Evolutionary conservation across 306 rosid genomes (phyloP), one percentile per base, ranked within the genome.

Genomic region (Prunus campanulata): DNA sequence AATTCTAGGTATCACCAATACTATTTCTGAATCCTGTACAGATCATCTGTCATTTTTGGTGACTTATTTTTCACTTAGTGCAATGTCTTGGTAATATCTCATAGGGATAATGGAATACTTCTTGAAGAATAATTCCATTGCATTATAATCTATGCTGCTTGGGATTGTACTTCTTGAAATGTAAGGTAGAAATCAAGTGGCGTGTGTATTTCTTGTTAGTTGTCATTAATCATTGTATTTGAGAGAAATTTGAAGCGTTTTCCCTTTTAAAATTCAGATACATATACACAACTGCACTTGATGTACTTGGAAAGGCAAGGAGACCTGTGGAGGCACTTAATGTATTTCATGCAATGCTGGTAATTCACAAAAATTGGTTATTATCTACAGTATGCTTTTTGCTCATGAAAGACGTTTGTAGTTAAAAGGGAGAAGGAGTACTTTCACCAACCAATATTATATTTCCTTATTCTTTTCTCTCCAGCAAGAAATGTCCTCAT

Each of bases 301-400:
- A 87, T 84, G 97, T 93, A 77, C 95, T 95, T 79, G 93, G 97
- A 80, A 95, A 88, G 87, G 90, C 91, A 25, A 90, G 85, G 85
- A 90, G 97, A 84, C 98, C 98, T 13, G 93, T 89, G 74, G 98
- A 92, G 85, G 98, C 96, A 51, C 89, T 92, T 65, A 92, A 92
- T 82, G 71, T 92, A 44, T 90, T 92, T 84, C 87, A 83, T 74
- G 86, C 90, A 13, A 95, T 95, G 98, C 96, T 70, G 97, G 96
- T 92, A 86, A 74, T 56, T 70, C 63, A 65, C 68, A 71, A 27
- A 50, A 24, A 19, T 63, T 25, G 8, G 4, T 42, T 24, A 8
- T 76, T 77, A 51, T 72, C 35, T 55, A 25, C 68, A 29, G n/a
- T 7, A n/a, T 82, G 79, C n/a, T 78, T 47, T 44, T 57, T 83